phyloP scores from a whole-genome alignment of 148 eudicot genomes.

The Nepenthes gracilis region DNA sequence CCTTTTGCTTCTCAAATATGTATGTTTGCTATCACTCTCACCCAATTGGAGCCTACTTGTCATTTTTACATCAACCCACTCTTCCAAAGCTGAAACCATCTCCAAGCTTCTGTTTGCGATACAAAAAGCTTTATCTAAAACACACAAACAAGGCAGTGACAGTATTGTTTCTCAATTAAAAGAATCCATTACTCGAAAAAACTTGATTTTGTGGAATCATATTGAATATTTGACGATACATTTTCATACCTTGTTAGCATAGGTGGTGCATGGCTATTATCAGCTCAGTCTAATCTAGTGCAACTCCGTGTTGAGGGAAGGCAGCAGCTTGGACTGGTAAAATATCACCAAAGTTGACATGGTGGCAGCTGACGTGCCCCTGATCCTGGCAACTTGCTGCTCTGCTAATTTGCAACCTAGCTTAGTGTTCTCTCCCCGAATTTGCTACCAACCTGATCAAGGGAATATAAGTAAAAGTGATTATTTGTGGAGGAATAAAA shows the following conservation, averaged over 20 bases:
- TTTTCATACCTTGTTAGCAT: no score
- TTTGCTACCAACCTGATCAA: slow-evolving; percentile 85
- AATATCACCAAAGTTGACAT: slow-evolving; percentile 73
- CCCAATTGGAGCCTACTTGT: no score
- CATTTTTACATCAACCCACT: no score
- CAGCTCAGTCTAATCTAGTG: slow-evolving; percentile 48
- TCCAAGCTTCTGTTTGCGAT: no score
- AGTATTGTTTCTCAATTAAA: slow-evolving; percentile 15
- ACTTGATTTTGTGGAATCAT: no score
- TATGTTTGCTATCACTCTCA: no score
- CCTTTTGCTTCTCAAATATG: not conserved
- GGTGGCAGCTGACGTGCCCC: slow-evolving; percentile 51
- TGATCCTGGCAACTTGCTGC: slow-evolving; percentile 69
- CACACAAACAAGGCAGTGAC: not conserved
- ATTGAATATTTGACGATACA: no score
- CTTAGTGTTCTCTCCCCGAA: slow-evolving; percentile 88
- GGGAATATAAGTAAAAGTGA: not conserved
- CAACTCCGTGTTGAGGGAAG: slow-evolving; percentile 79
- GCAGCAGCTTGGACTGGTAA: slow-evolving; percentile 92
- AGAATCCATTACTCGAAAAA: not conserved
- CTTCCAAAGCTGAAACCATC: no score
- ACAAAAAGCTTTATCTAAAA: not conserved
- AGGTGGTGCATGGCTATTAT: no score
- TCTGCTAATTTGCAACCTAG: slow-evolving; percentile 84
- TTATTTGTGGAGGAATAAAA: no score